phyloP scores from a whole-genome alignment of 257 asterid genomes.

The Nicotiana undulata region DNA sequence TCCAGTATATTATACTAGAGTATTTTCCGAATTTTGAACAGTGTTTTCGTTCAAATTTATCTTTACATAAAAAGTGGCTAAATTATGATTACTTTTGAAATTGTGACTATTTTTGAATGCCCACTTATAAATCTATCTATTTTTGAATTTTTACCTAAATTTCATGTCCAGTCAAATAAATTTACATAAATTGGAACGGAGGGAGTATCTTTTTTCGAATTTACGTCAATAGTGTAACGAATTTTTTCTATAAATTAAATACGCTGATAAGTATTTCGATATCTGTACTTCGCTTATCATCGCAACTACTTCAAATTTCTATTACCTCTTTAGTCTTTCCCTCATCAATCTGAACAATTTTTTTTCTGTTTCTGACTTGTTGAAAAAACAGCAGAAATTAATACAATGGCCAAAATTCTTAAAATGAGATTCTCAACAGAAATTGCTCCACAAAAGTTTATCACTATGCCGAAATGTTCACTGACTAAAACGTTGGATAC shows the following conservation, averaged over 20 bases:
- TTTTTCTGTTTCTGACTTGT: not conserved
- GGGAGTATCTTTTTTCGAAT: no score
- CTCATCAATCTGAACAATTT: not conserved
- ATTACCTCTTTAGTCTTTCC: not conserved
- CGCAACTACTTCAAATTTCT: not conserved
- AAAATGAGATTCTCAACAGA: slow-evolving; percentile 44
- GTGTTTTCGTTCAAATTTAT: no score
- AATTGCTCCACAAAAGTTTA: slow-evolving; percentile 47
- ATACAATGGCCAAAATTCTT: slow-evolving; percentile 28
- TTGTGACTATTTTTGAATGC: no score
- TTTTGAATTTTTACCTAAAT: no score
- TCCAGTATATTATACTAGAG: no score
- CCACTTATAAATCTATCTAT: no score
- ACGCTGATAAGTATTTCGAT: not conserved
- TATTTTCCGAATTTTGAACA: no score
- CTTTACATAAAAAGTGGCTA: no score
- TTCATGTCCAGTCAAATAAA: no score
- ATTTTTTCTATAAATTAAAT: not conserved
- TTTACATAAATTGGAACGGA: no score
- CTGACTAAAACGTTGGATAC: slow-evolving; percentile 37
- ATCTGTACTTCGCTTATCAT: not conserved
- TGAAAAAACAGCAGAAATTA: not conserved
- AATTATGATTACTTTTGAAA: no score
- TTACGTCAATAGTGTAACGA: no score
- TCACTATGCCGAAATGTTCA: slow-evolving; percentile 36